These are phyloP conservation scores for Ogataea angusta DNA, from an alignment of 805 yeast genomes.

Conservation along the genomic window DNA sequence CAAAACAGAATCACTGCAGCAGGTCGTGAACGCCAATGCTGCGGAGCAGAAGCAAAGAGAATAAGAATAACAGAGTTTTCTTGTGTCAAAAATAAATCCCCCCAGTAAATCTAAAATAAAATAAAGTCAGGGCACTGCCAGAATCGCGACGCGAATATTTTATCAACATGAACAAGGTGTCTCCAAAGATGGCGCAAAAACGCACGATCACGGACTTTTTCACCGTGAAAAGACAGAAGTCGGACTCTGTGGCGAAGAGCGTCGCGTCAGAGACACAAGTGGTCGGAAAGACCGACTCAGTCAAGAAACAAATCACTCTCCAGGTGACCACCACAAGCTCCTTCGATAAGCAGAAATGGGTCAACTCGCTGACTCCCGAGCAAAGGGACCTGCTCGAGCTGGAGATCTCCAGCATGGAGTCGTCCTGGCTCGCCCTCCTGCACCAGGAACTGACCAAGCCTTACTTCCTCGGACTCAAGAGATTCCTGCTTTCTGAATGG, in stretches of 20 bases:
- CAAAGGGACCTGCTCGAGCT: conserved; percentile 50
- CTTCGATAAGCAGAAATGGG: conserved; percentile 56
- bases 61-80: background rate
- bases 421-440: conserved; percentile 72
- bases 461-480: conserved; percentile 72
- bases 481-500: conserved; percentile 51
- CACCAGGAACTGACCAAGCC: conserved; percentile 77
- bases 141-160: conserved; percentile 9
- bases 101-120: background rate
- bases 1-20: background rate
- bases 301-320: background rate
- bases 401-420: conserved; percentile 70
- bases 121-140: conserved; percentile 3
- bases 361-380: conserved; percentile 44
- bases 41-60: background rate
- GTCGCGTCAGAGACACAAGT: background rate
- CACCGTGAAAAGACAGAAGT: conserved; percentile 11
- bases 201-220: conserved; percentile 21
- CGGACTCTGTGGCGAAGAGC: conserved; percentile 1
- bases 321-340: background rate
- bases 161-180: conserved; percentile 3
- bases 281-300: conserved; percentile 1
- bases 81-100: background rate
- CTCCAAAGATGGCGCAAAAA: conserved; percentile 10
- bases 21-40: background rate